phyloP scores from a whole-genome alignment of 306 rosid species.

The Crataegus laevigata region DNA sequence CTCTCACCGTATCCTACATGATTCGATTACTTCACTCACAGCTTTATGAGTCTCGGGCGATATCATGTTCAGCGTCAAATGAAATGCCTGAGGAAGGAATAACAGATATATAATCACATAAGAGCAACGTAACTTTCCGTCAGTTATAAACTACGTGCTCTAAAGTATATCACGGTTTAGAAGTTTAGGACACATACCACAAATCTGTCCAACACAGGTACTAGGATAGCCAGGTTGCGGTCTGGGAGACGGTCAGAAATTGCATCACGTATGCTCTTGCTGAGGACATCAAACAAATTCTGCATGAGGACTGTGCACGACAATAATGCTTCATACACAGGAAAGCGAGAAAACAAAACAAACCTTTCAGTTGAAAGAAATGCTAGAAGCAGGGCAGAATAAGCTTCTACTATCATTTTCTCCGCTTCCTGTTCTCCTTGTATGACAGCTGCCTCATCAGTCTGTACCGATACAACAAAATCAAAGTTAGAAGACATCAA shows the following conservation, averaged over 20 bases:
- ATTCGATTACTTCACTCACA: constrained; percentile 90
- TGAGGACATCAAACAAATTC: constrained; percentile 13
- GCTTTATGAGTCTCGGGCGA: constrained; percentile 93
- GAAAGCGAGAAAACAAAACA: neutral
- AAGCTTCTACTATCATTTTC: constrained; percentile 58
- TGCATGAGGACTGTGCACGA: neutral
- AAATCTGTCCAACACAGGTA: constrained; percentile 94
- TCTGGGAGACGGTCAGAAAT: constrained; percentile 51
- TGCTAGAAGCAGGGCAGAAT: constrained; percentile 49
- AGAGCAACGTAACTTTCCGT: neutral
- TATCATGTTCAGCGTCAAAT: constrained; percentile 85
- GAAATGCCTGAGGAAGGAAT: constrained; percentile 69
- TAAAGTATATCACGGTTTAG: neutral
- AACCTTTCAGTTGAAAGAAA: constrained; percentile 62
- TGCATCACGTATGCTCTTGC: constrained; percentile 35
- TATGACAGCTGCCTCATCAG: constrained; percentile 69
- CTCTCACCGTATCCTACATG: constrained; percentile 60
- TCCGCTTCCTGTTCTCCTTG: constrained; percentile 96
- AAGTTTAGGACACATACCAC: constrained; percentile 55
- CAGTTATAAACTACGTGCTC: neutral
- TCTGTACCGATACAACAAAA: constrained; percentile 41
- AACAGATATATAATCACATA: neutral
- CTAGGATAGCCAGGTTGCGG: constrained; percentile 63
- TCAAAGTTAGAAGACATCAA: neutral
- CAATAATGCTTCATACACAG: neutral